Conservation (phyloP, 768 basidiomycete species). For the Mycena galericulata region DNA sequence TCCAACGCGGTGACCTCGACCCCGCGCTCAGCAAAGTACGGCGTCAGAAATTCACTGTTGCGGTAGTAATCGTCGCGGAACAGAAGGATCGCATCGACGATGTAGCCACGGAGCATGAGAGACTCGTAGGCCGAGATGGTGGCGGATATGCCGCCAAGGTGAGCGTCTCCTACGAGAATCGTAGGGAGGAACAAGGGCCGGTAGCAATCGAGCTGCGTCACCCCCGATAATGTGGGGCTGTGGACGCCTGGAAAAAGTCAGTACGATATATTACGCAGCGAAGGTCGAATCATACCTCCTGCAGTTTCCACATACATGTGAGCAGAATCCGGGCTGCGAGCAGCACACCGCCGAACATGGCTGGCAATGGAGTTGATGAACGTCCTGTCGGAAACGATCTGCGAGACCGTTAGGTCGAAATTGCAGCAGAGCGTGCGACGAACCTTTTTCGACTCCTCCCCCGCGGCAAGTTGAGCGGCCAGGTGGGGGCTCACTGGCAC, state of each 20-base stretch:
- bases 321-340: constrained; percentile 42
- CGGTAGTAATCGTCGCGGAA: constrained; percentile 90
- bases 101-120: constrained; percentile 89
- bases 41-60: constrained; percentile 84
- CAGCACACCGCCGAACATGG: constrained; percentile 70
- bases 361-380: constrained; percentile 73
- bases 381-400: constrained; percentile 74
- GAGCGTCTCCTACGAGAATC: constrained; percentile 87
- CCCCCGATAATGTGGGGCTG: constrained; percentile 86
- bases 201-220: constrained; percentile 87
- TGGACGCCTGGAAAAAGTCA: constrained; percentile 76
- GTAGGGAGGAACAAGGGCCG: constrained; percentile 92
- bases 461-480: constrained; percentile 69
- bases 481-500: constrained; percentile 96
- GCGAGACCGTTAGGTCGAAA: constrained; percentile 39
- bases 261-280: constrained; percentile 3
- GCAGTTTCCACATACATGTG: constrained; percentile 94
- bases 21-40: constrained; percentile 84
- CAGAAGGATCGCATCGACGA: constrained; percentile 84
- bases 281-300: constrained; percentile 70
- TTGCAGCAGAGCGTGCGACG: constrained; percentile 2
- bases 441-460: constrained; percentile 47
- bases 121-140: constrained; percentile 96
- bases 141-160: constrained; percentile 91
- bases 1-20: constrained; percentile 66